Conservation (phyloP, 768 basidiomycete species). For the Trametes punicea region DNA sequence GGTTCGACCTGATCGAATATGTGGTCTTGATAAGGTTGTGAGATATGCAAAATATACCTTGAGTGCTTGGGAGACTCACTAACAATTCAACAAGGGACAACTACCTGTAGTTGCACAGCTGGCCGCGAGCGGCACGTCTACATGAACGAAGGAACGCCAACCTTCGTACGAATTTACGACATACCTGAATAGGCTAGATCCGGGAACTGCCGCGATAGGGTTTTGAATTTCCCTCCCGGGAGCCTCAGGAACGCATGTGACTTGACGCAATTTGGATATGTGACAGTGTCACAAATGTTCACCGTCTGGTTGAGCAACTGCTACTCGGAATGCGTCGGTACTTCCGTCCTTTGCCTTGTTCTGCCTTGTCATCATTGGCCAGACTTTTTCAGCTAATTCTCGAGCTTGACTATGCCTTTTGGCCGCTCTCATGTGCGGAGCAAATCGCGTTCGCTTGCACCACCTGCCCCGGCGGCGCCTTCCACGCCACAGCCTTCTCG, state of each 20-base stretch:
- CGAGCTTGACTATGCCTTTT: constrained; percentile 14
- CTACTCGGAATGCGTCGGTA: not conserved
- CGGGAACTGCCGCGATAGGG: not conserved
- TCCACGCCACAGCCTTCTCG: constrained; percentile 14
- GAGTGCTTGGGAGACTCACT: too few species aligned
- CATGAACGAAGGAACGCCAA: too few species aligned
- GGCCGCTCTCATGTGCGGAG: constrained; percentile 18
- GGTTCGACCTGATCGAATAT: not conserved
- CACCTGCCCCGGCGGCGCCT: not conserved
- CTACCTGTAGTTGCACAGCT: too few species aligned
- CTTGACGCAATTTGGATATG: not conserved
- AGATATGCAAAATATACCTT: too few species aligned
- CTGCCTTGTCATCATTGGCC: too few species aligned
- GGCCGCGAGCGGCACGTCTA: too few species aligned
- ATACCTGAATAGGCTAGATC: too few species aligned
- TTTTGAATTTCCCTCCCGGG: not conserved
- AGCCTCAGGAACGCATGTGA: not conserved
- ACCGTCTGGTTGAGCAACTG: not conserved
- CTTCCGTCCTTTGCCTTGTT: not conserved
- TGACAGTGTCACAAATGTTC: constrained; percentile 6
- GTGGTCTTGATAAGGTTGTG: not conserved
- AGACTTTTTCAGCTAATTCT: not conserved
- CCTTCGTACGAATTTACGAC: too few species aligned
- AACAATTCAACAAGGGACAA: too few species aligned
- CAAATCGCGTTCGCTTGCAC: constrained; percentile 23